Percentiles rank a stretch among this genome's conserved stretches.
These are phyloP conservation scores for Aspergillus sp. DNA, from an alignment of 2,329 filamentous ascomycete species.

Conservation along the genomic window DNA sequence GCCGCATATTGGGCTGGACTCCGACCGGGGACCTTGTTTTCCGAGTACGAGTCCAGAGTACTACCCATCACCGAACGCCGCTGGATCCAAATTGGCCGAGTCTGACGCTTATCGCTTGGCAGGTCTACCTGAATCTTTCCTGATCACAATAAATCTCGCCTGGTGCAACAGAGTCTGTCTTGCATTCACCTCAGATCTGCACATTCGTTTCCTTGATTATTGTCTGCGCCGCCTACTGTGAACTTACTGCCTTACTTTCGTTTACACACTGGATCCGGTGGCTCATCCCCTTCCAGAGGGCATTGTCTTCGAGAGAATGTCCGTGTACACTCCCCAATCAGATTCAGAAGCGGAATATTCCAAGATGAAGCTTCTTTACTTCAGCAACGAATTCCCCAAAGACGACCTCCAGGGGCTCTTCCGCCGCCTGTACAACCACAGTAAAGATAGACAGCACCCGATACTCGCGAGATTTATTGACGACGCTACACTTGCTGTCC, in stretches of 20 bases:
- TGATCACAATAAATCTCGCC: constrained; percentile 7
- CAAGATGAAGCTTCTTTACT: constrained; percentile 39
- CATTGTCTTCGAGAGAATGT: constrained; percentile 1
- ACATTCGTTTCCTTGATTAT: neutral
- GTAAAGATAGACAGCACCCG: constrained; percentile 39
- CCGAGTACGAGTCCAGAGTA: constrained; percentile 8
- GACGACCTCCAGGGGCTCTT: constrained; percentile 45
- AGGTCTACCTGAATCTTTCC: neutral
- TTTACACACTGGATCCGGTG: neutral
- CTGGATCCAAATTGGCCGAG: constrained; percentile 3
- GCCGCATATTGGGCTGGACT: constrained; percentile 1
- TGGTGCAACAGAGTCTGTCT: neutral
- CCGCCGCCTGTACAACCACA: constrained; percentile 41
- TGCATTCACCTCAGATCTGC: neutral
- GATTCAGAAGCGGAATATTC: neutral
- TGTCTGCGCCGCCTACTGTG: neutral
- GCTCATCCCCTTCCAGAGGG: neutral
- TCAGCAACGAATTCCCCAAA: constrained; percentile 51
- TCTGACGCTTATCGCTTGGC: neutral
- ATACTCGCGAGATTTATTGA: constrained; percentile 43
- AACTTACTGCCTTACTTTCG: neutral
- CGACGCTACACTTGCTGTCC: constrained; percentile 41
- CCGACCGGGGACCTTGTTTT: constrained; percentile 2
- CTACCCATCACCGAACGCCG: constrained; percentile 5
- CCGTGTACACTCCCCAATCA: constrained; percentile 7